phyloP scores from a whole-genome alignment of 1,139 yeast genomes.

The Diutina ranongensis region DNA sequence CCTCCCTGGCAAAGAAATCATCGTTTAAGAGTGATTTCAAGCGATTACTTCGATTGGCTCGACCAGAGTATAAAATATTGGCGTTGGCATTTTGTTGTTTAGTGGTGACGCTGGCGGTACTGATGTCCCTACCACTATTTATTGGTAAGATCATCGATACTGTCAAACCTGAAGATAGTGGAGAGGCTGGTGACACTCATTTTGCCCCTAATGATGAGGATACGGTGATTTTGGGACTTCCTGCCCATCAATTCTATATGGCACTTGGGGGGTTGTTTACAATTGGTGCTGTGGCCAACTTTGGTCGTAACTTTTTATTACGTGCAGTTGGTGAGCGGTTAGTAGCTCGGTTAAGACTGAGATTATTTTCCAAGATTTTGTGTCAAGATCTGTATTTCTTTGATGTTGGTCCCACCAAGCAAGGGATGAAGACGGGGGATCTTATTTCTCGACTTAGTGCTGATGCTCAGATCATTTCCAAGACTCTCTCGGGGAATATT shows the following conservation, averaged over 20 bases:
- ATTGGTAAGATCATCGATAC: constrained; percentile 59
- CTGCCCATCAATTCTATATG: constrained; percentile 22
- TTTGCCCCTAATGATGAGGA: constrained; percentile 10
- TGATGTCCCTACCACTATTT: constrained; percentile 67
- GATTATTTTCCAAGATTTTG: constrained; percentile 63
- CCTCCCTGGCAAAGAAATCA: neutral
- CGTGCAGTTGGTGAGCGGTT: constrained; percentile 76
- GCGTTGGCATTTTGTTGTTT: constrained; percentile 49
- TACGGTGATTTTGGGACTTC: constrained; percentile 26
- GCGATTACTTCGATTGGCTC: constrained; percentile 23
- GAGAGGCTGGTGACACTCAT: constrained; percentile 6
- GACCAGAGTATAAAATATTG: constrained; percentile 25
- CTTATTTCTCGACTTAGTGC: constrained; percentile 77
- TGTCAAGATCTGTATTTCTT: constrained; percentile 88
- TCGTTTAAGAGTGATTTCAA: neutral
- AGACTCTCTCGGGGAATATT: constrained; percentile 78
- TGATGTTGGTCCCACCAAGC: constrained; percentile 52
- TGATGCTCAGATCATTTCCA: constrained; percentile 84
- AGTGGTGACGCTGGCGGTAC: constrained; percentile 36
- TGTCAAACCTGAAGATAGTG: constrained; percentile 15
- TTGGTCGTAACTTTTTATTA: constrained; percentile 64
- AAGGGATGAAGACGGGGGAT: constrained; percentile 74
- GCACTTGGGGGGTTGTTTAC: constrained; percentile 38
- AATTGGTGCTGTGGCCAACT: constrained; percentile 67
- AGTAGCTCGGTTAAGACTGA: constrained; percentile 71